Base-by-base conservation (phyloP, 179 eudicot genomes). In the Beta lomatogona region DNA sequence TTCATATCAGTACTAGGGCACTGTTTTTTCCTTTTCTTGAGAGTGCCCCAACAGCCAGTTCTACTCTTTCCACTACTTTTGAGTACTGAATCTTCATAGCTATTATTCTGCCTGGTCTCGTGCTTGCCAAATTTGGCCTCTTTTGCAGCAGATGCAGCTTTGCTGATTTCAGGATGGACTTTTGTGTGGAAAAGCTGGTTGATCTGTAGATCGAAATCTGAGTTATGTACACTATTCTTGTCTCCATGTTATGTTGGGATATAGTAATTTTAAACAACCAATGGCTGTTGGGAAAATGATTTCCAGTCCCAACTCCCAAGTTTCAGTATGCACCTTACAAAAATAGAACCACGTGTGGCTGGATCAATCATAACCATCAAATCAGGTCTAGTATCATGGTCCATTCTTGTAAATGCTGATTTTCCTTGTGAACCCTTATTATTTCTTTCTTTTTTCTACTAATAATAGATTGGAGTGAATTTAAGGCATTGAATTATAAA, bases 151-250 rank as follows among this genome's bases (percentile, higher is more conserved):
- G 25, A 57, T 75, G 48, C 65, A 50, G 58, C 25, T 53, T 77
- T 70, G 81, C 80, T 64, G 68, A 77, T 81, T 85, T 91, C 91
- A 70, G 91, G 94, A 85, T 92, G 90, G 58, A 92, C 84, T 77
- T 90, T 91, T 76, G 71, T 87, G 80, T 85, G 82, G 79, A 93
- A 87, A 79, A 86, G 78, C 80, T 82, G 79, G 68, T 88, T 78
- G 79, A 86, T 89, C 98, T 93, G 91, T 88, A 73, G 59, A 53
- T 21, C 55, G 69, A n/a, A 67, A 48, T 71, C 69, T 77, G 54
- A 79, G 57, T 53, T 41, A 67, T 22, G 60, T 46, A 22, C 64
- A 61, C n/a, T 19, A 13, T 44, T 44, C 58, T 54, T 58, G 6
- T 11, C 52, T 66, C 21, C 41, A 41, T 80, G 75, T 54, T 61